These are phyloP conservation scores for Amanita subjunquillea DNA, from an alignment of 768 basidiomycete species.

Conservation along the genomic window DNA sequence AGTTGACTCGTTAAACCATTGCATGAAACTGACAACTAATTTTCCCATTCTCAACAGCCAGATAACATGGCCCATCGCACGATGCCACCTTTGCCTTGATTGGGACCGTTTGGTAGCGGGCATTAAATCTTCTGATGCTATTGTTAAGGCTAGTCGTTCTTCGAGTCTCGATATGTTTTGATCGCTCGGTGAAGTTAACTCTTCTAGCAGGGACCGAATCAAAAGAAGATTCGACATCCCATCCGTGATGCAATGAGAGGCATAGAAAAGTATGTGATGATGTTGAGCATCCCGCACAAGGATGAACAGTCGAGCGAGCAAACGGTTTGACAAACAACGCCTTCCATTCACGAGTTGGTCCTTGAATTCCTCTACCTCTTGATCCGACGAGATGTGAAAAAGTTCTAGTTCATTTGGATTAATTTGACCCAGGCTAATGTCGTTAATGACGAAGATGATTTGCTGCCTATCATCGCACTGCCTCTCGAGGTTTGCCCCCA, in stretches of 20 bases:
- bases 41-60: constrained; percentile 17
- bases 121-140: constrained; percentile 21
- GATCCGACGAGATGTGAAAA: constrained; percentile 14
- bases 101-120: constrained; percentile 14
- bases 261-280: constrained; percentile 24
- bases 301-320: constrained; percentile 25
- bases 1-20: background rate
- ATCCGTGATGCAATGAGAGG: constrained; percentile 34
- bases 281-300: constrained; percentile 18
- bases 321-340: constrained; percentile 20
- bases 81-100: constrained; percentile 27
- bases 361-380: constrained; percentile 16
- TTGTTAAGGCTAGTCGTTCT: constrained; percentile 23
- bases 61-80: constrained; percentile 24
- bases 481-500: constrained; percentile 21
- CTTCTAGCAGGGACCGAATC: constrained; percentile 25
- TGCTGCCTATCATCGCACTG: constrained; percentile 9
- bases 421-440: constrained; percentile 17
- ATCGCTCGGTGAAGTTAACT: constrained; percentile 15
- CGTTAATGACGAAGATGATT: constrained; percentile 25
- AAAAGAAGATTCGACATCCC: constrained; percentile 23
- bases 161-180: constrained; percentile 15
- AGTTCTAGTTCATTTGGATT: constrained; percentile 24
- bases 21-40: constrained; percentile 17
- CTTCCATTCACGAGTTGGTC: constrained; percentile 16